Evolutionary conservation across 805 yeast species (phyloP), one percentile per base, ranked within the genome.

Genomic region (Wickerhamomyces bisporus): DNA sequence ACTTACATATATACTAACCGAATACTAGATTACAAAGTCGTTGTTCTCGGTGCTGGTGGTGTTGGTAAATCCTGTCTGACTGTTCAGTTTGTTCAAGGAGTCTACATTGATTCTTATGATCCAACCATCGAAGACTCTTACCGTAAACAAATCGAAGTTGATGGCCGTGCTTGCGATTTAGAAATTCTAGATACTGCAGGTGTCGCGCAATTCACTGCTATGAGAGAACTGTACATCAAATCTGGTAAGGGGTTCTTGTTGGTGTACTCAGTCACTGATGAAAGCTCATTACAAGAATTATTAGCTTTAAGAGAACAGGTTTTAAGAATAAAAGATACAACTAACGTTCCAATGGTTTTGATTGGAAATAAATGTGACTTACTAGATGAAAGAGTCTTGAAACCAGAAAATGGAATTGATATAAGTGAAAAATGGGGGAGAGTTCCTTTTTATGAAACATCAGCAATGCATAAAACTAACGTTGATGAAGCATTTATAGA

Each of bases 81-180:
- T 2, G 95, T 87, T 6, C 95, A 87, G 57, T 89, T 84, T 55
- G 95, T 87, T 4, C 95, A 86, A 58, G 93, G 93, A 10, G 83
- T 84, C 3, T 89, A 86, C 59, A 77, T 86, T 39, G 97, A 91
- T 53, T 75, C 87, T 26, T 91, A 91, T 63, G 98, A 91, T 55
- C 98, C 98, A 8, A 93, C 98, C 8, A 93, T 91, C 47, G 98
- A 91, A 58, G 98, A 91, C 56, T 86, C 96, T 1, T 93, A 91
- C 62, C 70, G 95, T 33, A 89, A 87, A 56, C 89, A 86, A 48
- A 78, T 87, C 41, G 88, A 82, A 52, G 80, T 91, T 26, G 96
- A 91, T 59, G 94, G 88, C 25, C 75, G 91, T 48, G 80, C 86
- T 5, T 86, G 93, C 55, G 86, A 84, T 47, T 68, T 91, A 50